Conservation (phyloP, 2,329 filamentous ascomycete genomes). For the Aureobasidium sp. region DNA sequence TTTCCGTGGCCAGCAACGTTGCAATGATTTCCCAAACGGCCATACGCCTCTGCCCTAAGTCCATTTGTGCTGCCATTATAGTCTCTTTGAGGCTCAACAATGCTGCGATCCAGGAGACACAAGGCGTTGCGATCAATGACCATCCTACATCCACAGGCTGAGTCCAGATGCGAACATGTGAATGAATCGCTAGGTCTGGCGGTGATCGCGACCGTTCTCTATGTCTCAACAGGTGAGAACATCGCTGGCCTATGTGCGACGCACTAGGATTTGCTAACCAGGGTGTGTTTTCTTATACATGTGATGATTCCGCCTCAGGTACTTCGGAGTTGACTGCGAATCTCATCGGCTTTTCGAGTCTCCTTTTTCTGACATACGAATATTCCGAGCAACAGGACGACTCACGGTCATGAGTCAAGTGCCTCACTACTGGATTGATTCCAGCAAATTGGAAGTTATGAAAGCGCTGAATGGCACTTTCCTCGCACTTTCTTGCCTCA, state of each 20-base stretch:
- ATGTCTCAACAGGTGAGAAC: neutral
- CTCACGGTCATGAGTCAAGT: neutral
- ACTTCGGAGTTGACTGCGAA: neutral
- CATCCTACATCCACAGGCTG: too few relatives aligned
- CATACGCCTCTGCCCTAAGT: neutral
- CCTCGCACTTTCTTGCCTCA: constrained; percentile 32
- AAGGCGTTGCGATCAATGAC: neutral
- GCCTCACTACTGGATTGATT: neutral
- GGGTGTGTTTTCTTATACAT: neutral
- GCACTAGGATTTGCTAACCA: neutral
- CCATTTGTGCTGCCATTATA: neutral
- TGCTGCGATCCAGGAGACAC: neutral
- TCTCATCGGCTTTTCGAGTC: neutral
- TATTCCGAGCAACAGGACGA: neutral
- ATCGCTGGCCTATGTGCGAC: neutral
- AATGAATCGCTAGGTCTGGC: neutral
- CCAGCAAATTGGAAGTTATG: constrained; percentile 6
- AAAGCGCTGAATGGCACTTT: constrained; percentile 22
- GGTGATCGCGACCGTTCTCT: neutral
- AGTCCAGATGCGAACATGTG: neutral
- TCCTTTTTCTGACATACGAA: too few relatives aligned
- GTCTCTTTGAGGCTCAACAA: neutral
- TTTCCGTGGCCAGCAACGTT: neutral
- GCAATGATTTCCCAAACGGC: neutral
- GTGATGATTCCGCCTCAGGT: too few relatives aligned